Percentiles rank a stretch among this genome's conserved stretches.
Evolutionary conservation across 2,329 filamentous ascomycete species (phyloP).

Genomic region (Fusarium equiseti): DNA sequence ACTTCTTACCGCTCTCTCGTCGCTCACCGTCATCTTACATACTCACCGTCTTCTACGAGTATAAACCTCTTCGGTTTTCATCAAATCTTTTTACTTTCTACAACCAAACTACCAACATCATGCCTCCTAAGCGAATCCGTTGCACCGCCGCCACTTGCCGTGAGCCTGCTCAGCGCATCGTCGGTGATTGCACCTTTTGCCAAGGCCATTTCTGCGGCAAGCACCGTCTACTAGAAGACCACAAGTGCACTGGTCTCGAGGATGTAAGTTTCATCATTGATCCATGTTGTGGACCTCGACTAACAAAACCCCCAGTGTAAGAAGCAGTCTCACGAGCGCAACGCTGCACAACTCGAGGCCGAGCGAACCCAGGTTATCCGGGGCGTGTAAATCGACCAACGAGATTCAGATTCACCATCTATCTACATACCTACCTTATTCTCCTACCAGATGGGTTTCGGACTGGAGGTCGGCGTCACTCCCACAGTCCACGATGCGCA

Average conservation of each 20-base stretch:
- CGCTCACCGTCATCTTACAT: slow-evolving; percentile 8
- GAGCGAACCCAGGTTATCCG: slow-evolving; percentile 96
- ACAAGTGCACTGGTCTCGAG: slow-evolving; percentile 92
- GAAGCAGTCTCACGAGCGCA: slow-evolving; percentile 95
- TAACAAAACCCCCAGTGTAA: slow-evolving; percentile 73
- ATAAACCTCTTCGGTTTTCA: slow-evolving; percentile 12
- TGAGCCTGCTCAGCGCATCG: slow-evolving; percentile 88
- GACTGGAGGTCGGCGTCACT: slow-evolving; percentile 40
- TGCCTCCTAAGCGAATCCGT: slow-evolving; percentile 81
- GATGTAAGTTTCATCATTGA: slow-evolving; percentile 69
- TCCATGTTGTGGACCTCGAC: background rate
- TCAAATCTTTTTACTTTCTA: slow-evolving; percentile 4
- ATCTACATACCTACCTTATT: background rate
- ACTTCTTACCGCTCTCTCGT: slow-evolving; percentile 22
- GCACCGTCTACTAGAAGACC: slow-evolving; percentile 92
- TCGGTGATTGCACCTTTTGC: slow-evolving; percentile 97
- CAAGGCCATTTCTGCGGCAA: slow-evolving; percentile 93
- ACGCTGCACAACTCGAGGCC: slow-evolving; percentile 89
- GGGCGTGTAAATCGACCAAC: slow-evolving; percentile 72
- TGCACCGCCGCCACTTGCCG: slow-evolving; percentile 93
- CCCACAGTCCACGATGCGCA: slow-evolving; percentile 14
- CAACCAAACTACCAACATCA: slow-evolving; percentile 51
- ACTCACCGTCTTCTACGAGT: slow-evolving; percentile 33
- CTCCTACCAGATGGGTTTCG: slow-evolving; percentile 2
- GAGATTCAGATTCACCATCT: slow-evolving; percentile 1